Base-by-base conservation (phyloP, 805 yeast genomes). In the Lipomyces japonicus region DNA sequence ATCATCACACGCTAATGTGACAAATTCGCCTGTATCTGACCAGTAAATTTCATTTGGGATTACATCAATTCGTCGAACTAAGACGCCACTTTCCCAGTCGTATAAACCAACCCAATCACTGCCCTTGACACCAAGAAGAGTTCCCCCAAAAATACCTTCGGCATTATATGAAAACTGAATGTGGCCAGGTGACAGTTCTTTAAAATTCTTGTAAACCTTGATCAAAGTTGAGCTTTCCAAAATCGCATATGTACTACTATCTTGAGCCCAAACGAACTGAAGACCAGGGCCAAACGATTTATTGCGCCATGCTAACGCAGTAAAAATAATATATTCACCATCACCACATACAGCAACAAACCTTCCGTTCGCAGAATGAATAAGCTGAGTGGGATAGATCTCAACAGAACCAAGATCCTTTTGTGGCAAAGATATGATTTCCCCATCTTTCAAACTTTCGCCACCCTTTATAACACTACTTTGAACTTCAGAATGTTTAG, bases 291-390 rank as follows among this genome's bases (percentile, higher is more conserved):
- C 97, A 68, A 86, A 93, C 43, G 89, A 76, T 72, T 89, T 93
- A 64, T 91, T 89, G 73, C 98, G 81, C 98, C 98, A 93, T 1
- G 97, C 97, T 63, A 93, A 77, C 1, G 98, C 91, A 2, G 97
- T 90, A 71, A 91, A 93, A 47, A 93, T 84, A 61, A 91, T 87
- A 68, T 88, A 91, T 70, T 93, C 99, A 53, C 96, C 97, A 71
- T 93, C 98, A 65, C 99, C 99, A 40, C 91, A 84, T 43, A 93
- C 96, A 24, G 97, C 85, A 35, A 90, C 97, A 67, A 86, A 93
- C 69, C 96, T 81, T 57, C 99, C 99, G 66, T 93, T 93, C 57
- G 97, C 97, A 39, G 97, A 91, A 69, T 93, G 98, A 43, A 76
- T 72, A 63, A 93, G 76, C 53, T 85, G 77, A 55, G 86, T 84